Conservation (phyloP, 179 eudicot species). For the Beta lomatogona region DNA sequence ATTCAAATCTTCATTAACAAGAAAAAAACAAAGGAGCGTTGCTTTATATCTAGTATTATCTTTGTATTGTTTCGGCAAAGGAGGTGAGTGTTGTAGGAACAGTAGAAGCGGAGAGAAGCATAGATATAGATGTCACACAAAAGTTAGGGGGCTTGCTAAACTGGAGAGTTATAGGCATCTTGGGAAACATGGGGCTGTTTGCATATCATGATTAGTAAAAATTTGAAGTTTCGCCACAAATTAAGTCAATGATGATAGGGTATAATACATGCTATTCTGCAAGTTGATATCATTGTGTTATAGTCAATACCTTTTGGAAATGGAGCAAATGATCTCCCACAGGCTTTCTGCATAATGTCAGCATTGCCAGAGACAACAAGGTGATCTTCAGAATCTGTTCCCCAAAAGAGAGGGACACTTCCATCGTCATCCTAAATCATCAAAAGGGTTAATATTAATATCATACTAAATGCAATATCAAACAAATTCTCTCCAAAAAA, state of each 20-base stretch:
- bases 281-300: background rate
- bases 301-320: conserved; percentile 79
- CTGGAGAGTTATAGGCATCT: too few species aligned
- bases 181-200: too few species aligned
- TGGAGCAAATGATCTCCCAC: conserved; percentile 83
- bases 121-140: background rate
- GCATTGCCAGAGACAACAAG: conserved; percentile 69
- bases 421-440: conserved; percentile 75
- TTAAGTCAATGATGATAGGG: background rate
- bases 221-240: too few species aligned
- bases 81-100: conserved; percentile 1
- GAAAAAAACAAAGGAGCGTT: background rate
- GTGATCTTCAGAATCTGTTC: conserved; percentile 76
- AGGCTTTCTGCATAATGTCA: conserved; percentile 71
- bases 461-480: background rate
- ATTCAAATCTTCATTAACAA: background rate
- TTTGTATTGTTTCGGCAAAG: background rate
- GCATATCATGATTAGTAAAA: too few species aligned
- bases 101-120: background rate
- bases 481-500: too few species aligned
- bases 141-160: background rate
- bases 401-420: conserved; percentile 93
- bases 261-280: background rate
- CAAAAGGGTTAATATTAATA: background rate
- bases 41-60: background rate